These are phyloP conservation scores for Penicillium odoratum DNA, from an alignment of 495 filamentous ascomycete genomes.

Conservation along the genomic window DNA sequence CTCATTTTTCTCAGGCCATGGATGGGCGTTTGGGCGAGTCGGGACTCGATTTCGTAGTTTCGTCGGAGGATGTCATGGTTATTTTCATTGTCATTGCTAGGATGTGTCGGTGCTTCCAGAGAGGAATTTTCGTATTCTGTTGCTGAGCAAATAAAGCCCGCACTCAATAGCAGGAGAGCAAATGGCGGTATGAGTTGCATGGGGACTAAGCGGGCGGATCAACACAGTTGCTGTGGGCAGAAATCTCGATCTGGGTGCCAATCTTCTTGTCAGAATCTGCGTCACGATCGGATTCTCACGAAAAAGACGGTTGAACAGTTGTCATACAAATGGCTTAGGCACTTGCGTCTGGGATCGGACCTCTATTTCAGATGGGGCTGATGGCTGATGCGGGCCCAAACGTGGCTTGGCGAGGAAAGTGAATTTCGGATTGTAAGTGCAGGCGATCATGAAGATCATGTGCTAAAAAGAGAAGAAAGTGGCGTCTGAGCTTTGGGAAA, in stretches of 20 bases:
- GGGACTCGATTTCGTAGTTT: slow-evolving; percentile 25
- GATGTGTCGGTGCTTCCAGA: background rate
- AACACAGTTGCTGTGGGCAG: too few species aligned
- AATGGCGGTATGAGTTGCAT: background rate
- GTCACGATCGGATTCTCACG: background rate
- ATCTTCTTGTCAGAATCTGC: background rate
- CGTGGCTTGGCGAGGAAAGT: background rate
- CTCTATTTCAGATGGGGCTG: background rate
- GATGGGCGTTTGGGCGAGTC: slow-evolving; percentile 18
- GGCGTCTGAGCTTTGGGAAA: background rate
- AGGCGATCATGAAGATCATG: slow-evolving; percentile 2
- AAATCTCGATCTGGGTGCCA: background rate
- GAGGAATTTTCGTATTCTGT: background rate
- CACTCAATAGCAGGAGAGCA: background rate
- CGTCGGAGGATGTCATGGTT: slow-evolving; percentile 19
- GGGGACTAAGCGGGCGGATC: background rate
- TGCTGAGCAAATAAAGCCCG: background rate
- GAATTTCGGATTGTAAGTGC: background rate
- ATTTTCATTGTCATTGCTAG: background rate
- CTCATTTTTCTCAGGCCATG: slow-evolving; percentile 72
- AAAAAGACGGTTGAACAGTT: background rate
- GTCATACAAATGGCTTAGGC: slow-evolving; percentile 4
- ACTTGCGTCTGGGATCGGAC: background rate
- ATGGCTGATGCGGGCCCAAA: background rate
- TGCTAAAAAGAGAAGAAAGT: background rate